Evolutionary conservation across 768 basidiomycete species (phyloP).

Genomic region (Lactarius pseudohatsudake): DNA sequence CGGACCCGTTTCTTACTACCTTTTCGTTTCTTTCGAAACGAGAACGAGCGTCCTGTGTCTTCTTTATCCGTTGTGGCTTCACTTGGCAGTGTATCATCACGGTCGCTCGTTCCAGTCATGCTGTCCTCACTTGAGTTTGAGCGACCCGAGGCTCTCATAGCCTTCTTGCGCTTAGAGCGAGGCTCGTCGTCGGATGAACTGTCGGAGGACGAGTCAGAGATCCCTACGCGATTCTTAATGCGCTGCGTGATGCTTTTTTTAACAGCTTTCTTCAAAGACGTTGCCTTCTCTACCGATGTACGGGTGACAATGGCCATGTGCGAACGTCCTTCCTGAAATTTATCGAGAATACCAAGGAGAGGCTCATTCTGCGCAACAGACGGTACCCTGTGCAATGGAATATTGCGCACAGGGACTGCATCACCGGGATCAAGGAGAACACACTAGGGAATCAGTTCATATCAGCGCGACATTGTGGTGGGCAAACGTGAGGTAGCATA

Average conservation of each 20-base stretch:
- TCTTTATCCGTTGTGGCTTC: slow-evolving; percentile 29
- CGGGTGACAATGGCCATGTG: slow-evolving; percentile 84
- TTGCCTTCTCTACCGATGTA: slow-evolving; percentile 46
- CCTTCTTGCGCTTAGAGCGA: slow-evolving; percentile 26
- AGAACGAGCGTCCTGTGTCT: slow-evolving; percentile 23
- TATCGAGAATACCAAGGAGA: slow-evolving; percentile 80
- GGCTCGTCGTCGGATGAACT: slow-evolving; percentile 49
- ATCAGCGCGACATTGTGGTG: slow-evolving; percentile 5
- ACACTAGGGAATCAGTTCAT: slow-evolving; percentile 26
- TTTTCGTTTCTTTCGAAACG: slow-evolving; percentile 32
- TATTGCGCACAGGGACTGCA: slow-evolving; percentile 75
- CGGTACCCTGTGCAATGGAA: slow-evolving; percentile 84
- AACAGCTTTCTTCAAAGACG: slow-evolving; percentile 81
- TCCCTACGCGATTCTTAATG: slow-evolving; percentile 70
- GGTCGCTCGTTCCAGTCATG: slow-evolving; percentile 29
- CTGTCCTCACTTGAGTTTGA: slow-evolving; percentile 15
- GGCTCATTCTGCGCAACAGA: slow-evolving; percentile 87
- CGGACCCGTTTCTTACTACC: slow-evolving; percentile 26
- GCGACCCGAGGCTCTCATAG: slow-evolving; percentile 11
- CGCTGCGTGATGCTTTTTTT: slow-evolving; percentile 80
- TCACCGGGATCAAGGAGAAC: slow-evolving; percentile 45
- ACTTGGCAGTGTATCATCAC: slow-evolving; percentile 31
- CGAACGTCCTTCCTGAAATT: slow-evolving; percentile 85
- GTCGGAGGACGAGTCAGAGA: slow-evolving; percentile 41
- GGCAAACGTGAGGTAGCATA: background rate